Base-by-base conservation (phyloP, 2,329 filamentous ascomycete species). In the Didymella arachidicola region DNA sequence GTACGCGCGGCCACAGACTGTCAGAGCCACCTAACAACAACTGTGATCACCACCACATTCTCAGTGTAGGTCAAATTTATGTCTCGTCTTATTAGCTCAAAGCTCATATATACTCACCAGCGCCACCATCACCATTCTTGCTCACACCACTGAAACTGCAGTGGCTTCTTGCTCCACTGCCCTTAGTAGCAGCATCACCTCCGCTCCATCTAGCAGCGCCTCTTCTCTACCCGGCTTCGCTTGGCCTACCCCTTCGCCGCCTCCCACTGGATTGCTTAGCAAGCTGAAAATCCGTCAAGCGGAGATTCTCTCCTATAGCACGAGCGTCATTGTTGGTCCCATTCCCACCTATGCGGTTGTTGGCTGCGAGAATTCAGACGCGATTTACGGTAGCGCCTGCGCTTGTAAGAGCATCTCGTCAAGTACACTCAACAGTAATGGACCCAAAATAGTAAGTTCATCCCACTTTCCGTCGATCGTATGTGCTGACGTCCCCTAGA, bases 341-440 rank as follows among this genome's bases (percentile, higher is more conserved):
- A 54, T 70, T 19, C 73, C 73, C 22, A 47, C 60, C 2, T 74
- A 70, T 58, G 68, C 65, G 12, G 64, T 62, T 3, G 59, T 32
- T 32, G 30, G 30, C 12, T 32, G 30, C 12, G 12, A 32, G 16
- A 32, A 12, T 14, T 32, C 30, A 32, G 27, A 43, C 8, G 45
- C 47, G 12, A 49, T 48, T 11, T 76, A 73, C 52, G 62, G 62
- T 0, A 72, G 70, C 41, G 70, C 66, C 2, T 76, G 73, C 48
- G 53, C 50, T 10, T 76, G 72, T 47, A 59, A 67, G 29, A 63
- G 62, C 2, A 54, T 75, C 14, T 62, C 61, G 3, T 18, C 62
- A 16, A 63, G 52, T 12, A 43, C 43, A 1, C 36, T 69, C 10
- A 41, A 19, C 19, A 10, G 11, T 7, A 8, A 68, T 67, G 16